These are phyloP conservation scores for Cordyceps tenuipes DNA, from an alignment of 2,329 filamentous ascomycete genomes.

Conservation along the genomic window DNA sequence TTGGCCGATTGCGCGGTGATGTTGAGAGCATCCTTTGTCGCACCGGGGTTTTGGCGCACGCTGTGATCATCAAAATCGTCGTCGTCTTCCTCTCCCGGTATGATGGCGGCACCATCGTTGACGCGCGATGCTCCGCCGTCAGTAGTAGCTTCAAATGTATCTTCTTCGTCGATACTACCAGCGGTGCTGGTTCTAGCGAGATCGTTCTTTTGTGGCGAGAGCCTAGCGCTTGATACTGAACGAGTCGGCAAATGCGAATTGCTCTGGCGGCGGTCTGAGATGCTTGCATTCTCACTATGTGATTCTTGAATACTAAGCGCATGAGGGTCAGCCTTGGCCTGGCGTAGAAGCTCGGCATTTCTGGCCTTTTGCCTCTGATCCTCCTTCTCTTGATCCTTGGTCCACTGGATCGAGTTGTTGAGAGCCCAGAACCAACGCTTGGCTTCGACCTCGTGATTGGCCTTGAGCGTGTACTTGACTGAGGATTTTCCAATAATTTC, in stretches of 20 bases:
- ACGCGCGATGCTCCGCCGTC: slow-evolving; percentile 33
- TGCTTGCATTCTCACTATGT: slow-evolving; percentile 44
- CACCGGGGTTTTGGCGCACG: slow-evolving; percentile 62
- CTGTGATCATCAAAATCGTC: slow-evolving; percentile 70
- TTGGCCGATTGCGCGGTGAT: slow-evolving; percentile 95
- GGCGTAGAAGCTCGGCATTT: slow-evolving; percentile 65
- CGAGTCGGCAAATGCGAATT: slow-evolving; percentile 36
- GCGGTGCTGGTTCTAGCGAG: slow-evolving; percentile 34
- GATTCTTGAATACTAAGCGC: slow-evolving; percentile 38
- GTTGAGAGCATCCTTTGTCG: slow-evolving; percentile 87
- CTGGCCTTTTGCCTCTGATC: slow-evolving; percentile 70
- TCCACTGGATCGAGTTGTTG: slow-evolving; percentile 98
- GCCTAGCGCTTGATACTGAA: slow-evolving; percentile 20
- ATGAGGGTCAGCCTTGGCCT: slow-evolving; percentile 65
- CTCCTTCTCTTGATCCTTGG: slow-evolving; percentile 91
- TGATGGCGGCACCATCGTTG: slow-evolving; percentile 27
- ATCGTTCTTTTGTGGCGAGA: slow-evolving; percentile 26
- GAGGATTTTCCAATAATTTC: slow-evolving; percentile 98
- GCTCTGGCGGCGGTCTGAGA: slow-evolving; percentile 35
- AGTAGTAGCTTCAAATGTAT: slow-evolving; percentile 38
- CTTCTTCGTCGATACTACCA: slow-evolving; percentile 45
- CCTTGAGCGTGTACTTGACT: slow-evolving; percentile 95
- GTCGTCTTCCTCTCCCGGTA: slow-evolving; percentile 52
- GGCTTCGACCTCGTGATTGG: slow-evolving; percentile 95
- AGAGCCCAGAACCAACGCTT: slow-evolving; percentile 99